Base-by-base conservation (phyloP, 345 rosid species). In the Lumnitzera racemosa region DNA sequence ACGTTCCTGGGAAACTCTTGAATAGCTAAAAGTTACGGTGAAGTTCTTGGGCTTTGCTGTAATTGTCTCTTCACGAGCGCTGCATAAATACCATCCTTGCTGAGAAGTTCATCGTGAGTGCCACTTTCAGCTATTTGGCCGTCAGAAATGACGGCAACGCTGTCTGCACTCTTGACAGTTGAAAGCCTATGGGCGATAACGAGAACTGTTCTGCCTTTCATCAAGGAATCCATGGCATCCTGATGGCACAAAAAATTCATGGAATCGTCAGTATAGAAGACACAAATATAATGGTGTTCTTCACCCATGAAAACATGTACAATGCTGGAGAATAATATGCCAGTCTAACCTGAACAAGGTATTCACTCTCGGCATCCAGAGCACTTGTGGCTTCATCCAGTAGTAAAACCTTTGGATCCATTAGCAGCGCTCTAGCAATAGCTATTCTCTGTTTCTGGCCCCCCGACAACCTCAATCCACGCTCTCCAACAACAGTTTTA, bases 361-460 rank as follows among this genome's bases (percentile, higher is more conserved):
- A 89, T 72, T 89, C 98, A 2, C 97, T 89, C 70, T 92, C 97
- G 0, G 97, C 96, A 66, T 92, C 98, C 13, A 92, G 78, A 56
- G 98, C 98, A 70, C 98, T 92, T 15, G 97, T 92, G 63, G 98
- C 96, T 84, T 92, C 98, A 67, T 92, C 97, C 47, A 92, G 72
- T 4, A 92, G 86, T 65, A 87, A 68, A 64, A 92, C 82, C 62
- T 74, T 84, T 0, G 98, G 98, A 71, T 92, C 82, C 90, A 86
- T 92, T 59, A 92, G 67, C 53, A 89, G 82, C 1, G 98, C 97
- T 74, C 97, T 81, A 0, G 96, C 97, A 31, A 92, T 89, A 6
- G 98, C 98, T 46, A 92, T 57, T 67, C 98, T 83, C 47, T 92
- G 96, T 59, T 92, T 92, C 73, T 92, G 96, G 46, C 98, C 98